These are phyloP conservation scores for Phytophthora idaei DNA, from an alignment of 352 stramenopile genomes.

Conservation along the genomic window DNA sequence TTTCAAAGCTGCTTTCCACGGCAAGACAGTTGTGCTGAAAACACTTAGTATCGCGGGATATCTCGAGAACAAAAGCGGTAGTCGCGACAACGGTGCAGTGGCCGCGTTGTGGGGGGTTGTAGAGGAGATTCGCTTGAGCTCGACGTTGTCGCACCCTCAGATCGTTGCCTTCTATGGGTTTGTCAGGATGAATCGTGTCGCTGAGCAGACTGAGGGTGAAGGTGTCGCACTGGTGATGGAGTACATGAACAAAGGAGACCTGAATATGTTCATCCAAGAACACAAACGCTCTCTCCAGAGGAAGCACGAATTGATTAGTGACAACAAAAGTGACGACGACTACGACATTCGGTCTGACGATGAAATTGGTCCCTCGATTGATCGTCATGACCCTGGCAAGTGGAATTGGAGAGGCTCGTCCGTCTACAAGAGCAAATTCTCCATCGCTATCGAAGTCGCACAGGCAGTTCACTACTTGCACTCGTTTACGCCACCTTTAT, in stretches of 20 bases:
- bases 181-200: constrained; percentile 10
- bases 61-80: neutral
- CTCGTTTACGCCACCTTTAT: constrained; percentile 40
- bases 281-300: constrained; percentile 32
- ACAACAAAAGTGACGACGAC: constrained; percentile 4
- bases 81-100: neutral
- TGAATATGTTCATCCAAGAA: constrained; percentile 45
- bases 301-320: constrained; percentile 2
- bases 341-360: constrained; percentile 8
- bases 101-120: constrained; percentile 25
- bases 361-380: neutral
- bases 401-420: constrained; percentile 43
- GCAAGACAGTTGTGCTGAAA: constrained; percentile 31
- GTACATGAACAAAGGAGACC: constrained; percentile 42
- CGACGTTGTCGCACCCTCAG: constrained; percentile 36
- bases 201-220: constrained; percentile 3
- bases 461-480: constrained; percentile 55
- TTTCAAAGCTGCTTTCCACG: constrained; percentile 30
- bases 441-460: constrained; percentile 46
- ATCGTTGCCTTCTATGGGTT: constrained; percentile 40
- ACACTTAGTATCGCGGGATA: constrained; percentile 6
- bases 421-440: constrained; percentile 43
- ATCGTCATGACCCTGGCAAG: neutral
- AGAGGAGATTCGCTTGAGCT: constrained; percentile 37
- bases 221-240: constrained; percentile 47